A percentile compares a stretch with the other conserved stretches of the same genome.
Evolutionary conservation across 169 alveolate genomes (phyloP).

Genomic region (Cystoisospora suis): DNA sequence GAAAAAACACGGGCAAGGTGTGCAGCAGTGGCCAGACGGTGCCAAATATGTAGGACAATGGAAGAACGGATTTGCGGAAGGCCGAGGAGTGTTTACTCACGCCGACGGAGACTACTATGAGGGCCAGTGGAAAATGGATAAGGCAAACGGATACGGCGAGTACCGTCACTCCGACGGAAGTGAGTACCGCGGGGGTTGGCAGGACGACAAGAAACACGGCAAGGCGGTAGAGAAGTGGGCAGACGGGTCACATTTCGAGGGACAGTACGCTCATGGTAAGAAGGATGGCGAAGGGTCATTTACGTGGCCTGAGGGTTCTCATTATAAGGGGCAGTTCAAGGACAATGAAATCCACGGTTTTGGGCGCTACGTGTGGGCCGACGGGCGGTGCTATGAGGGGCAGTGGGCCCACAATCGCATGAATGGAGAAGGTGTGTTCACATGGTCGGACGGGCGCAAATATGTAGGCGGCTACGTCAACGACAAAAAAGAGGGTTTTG

Average conservation of each 20-base stretch:
- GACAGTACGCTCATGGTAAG: slow-evolving; percentile 83
- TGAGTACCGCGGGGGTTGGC: slow-evolving; percentile 88
- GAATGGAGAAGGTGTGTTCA: slow-evolving; percentile 86
- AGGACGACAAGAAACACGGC: slow-evolving; percentile 90
- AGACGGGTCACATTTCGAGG: slow-evolving; percentile 90
- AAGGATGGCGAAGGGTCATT: slow-evolving; percentile 89
- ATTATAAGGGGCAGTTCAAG: slow-evolving; percentile 84
- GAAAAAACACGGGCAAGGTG: slow-evolving; percentile 82
- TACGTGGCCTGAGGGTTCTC: slow-evolving; percentile 86
- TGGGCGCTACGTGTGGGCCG: slow-evolving; percentile 88
- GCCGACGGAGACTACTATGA: slow-evolving; percentile 88
- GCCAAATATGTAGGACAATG: slow-evolving; percentile 81
- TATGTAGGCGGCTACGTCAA: slow-evolving; percentile 82
- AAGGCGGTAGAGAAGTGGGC: slow-evolving; percentile 89
- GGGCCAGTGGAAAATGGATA: slow-evolving; percentile 87
- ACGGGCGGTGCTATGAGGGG: slow-evolving; percentile 87
- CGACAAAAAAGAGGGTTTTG: slow-evolving; percentile 86
- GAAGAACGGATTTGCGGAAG: slow-evolving; percentile 83
- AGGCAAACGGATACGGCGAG: slow-evolving; percentile 89
- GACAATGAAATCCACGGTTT: slow-evolving; percentile 83
- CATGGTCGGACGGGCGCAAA: slow-evolving; percentile 83
- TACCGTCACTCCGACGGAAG: slow-evolving; percentile 88
- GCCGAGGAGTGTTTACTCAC: slow-evolving; percentile 85
- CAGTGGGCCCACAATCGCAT: slow-evolving; percentile 85
- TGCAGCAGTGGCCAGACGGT: slow-evolving; percentile 79